Conservation (phyloP, 2,329 filamentous ascomycete species). For the Ceratocystis eucalypticola region DNA sequence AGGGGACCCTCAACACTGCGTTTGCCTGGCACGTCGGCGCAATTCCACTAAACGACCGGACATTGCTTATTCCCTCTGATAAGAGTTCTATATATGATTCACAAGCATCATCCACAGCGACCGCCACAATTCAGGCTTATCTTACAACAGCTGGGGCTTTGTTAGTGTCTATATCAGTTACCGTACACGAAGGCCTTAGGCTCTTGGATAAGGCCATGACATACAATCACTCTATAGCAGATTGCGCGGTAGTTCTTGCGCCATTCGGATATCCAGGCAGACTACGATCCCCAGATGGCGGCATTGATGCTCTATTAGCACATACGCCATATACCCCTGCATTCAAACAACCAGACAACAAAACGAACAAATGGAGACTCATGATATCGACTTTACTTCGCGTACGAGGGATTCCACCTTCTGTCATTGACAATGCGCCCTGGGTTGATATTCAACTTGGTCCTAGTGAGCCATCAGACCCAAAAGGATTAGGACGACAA, state of each 20-base stretch:
- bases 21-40: conserved; percentile 10
- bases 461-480: conserved; percentile 32
- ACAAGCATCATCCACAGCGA: conserved; percentile 26
- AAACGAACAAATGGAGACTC: conserved; percentile 35
- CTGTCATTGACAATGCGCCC: conserved; percentile 31
- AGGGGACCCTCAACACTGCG: conserved; percentile 8
- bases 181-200: conserved; percentile 35
- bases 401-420: conserved; percentile 35
- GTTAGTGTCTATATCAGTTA: conserved; percentile 36
- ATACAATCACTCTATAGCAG: conserved; percentile 29
- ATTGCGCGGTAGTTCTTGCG: conserved; percentile 38
- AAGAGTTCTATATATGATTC: conserved; percentile 24
- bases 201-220: conserved; percentile 33
- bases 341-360: conserved; percentile 27
- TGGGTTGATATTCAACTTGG: conserved; percentile 41
- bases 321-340: conserved; percentile 23
- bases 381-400: conserved; percentile 39
- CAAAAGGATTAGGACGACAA: conserved; percentile 28
- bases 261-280: conserved; percentile 33
- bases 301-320: conserved; percentile 4
- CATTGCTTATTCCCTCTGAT: conserved; percentile 23
- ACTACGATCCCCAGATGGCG: conserved; percentile 9
- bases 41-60: conserved; percentile 17
- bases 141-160: conserved; percentile 43
- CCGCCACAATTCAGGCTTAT: conserved; percentile 41